These are phyloP conservation scores for Cenococcum geophilum DNA, from an alignment of 495 filamentous ascomycete species.

Conservation along the genomic window DNA sequence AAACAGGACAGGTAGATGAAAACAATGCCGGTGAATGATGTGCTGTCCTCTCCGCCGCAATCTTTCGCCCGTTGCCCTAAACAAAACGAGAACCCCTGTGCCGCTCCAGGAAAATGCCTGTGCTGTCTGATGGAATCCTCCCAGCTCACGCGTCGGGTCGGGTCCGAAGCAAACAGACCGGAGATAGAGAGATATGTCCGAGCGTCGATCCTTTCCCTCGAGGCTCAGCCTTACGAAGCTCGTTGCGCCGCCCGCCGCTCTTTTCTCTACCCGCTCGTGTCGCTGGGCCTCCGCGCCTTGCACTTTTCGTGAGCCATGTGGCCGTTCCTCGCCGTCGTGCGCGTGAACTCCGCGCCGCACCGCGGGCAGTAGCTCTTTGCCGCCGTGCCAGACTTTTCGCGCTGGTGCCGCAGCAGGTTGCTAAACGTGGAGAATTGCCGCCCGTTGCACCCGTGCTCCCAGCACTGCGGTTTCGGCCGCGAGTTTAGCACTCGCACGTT, in stretches of 20 bases:
- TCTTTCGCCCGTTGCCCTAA: no score
- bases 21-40: no score
- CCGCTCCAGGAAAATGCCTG: no score
- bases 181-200: background rate
- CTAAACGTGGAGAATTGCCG: constrained; percentile 93
- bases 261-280: constrained; percentile 26
- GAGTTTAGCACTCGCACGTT: constrained; percentile 62
- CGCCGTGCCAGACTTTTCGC: constrained; percentile 88
- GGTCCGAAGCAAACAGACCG: no score
- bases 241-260: no score
- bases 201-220: background rate
- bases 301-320: constrained; percentile 87
- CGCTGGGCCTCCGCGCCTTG: constrained; percentile 52
- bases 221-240: constrained; percentile 27
- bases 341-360: constrained; percentile 85
- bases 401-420: constrained; percentile 84
- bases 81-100: no score
- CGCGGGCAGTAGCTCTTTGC: constrained; percentile 79
- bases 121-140: no score
- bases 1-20: no score
- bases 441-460: constrained; percentile 93
- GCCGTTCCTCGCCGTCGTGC: constrained; percentile 84
- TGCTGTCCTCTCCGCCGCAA: no score
- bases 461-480: constrained; percentile 85
- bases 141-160: no score